A percentile compares a stretch with the other conserved stretches of the same genome.
phyloP scores from a whole-genome alignment of 1,284 basidiomycete species.

The Ceratobasidium sp. region DNA sequence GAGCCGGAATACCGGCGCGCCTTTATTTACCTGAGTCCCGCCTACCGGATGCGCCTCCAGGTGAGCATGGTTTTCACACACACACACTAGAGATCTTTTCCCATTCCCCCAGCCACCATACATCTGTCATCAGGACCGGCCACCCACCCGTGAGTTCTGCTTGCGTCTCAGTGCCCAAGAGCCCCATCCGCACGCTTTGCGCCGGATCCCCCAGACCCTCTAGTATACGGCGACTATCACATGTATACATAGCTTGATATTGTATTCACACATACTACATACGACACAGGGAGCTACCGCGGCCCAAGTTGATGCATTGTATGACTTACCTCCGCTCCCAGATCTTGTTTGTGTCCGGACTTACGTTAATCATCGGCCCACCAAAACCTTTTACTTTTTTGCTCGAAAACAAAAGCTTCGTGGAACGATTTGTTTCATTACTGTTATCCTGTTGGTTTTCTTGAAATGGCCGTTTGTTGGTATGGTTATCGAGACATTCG shows the following conservation, averaged over 20 bases:
- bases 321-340: slow-evolving; percentile 50
- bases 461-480: slow-evolving; percentile 92
- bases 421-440: slow-evolving; percentile 90
- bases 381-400: slow-evolving; percentile 98
- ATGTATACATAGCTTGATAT: too few relatives aligned
- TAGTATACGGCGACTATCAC: too few relatives aligned
- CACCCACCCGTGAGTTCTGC: neutral
- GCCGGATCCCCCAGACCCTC: too few relatives aligned
- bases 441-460: slow-evolving; percentile 86
- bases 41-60: too few relatives aligned
- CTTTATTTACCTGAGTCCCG: too few relatives aligned
- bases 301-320: neutral
- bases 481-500: slow-evolving; percentile 91
- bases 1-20: too few relatives aligned
- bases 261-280: too few relatives aligned
- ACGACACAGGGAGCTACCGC: too few relatives aligned
- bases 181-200: neutral
- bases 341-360: slow-evolving; percentile 89
- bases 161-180: neutral
- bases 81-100: too few relatives aligned
- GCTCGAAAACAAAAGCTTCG: slow-evolving; percentile 93
- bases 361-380: slow-evolving; percentile 92
- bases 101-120: too few relatives aligned
- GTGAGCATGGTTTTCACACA: too few relatives aligned
- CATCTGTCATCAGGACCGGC: too few relatives aligned